These are phyloP conservation scores for Talaromyces sp. DNA, from an alignment of 2,329 filamentous ascomycete species.

Conservation along the genomic window DNA sequence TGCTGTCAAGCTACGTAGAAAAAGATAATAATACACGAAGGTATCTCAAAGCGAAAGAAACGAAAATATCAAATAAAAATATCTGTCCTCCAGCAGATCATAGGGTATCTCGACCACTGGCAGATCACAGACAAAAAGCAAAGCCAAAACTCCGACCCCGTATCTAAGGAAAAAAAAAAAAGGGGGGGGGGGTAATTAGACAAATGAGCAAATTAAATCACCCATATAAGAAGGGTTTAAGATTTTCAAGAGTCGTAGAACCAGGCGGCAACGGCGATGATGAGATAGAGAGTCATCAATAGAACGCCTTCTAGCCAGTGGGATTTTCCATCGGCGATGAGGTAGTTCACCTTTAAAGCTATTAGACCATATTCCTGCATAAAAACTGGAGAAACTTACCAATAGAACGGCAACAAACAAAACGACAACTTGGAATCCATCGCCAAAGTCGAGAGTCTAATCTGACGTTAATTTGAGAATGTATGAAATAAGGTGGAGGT, in stretches of 20 bases:
- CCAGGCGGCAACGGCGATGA: conserved; percentile 62
- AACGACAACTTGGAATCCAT: conserved; percentile 77
- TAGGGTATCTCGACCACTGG: conserved; percentile 1
- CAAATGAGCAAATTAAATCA: not conserved
- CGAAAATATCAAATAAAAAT: no score
- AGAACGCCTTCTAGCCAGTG: conserved; percentile 62
- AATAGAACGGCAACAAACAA: conserved; percentile 57
- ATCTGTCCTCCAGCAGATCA: not conserved
- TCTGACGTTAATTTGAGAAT: conserved; percentile 19
- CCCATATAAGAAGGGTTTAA: not conserved
- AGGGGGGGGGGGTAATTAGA: not conserved
- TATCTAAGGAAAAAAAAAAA: not conserved
- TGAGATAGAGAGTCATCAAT: conserved; percentile 60
- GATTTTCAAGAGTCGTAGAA: conserved; percentile 27
- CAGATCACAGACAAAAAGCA: not conserved
- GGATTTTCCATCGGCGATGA: conserved; percentile 61
- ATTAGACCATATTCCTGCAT: not conserved
- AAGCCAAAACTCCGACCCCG: not conserved
- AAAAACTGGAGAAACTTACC: conserved; percentile 27
- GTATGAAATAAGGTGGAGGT: not conserved
- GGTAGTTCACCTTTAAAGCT: conserved; percentile 56
- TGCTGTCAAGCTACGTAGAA: not conserved
- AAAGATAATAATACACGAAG: not conserved
- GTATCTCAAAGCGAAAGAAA: not conserved
- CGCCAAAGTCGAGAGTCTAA: conserved; percentile 68